Conservation (phyloP, 352 stramenopile species). For the Elongisporangium anandrum region DNA sequence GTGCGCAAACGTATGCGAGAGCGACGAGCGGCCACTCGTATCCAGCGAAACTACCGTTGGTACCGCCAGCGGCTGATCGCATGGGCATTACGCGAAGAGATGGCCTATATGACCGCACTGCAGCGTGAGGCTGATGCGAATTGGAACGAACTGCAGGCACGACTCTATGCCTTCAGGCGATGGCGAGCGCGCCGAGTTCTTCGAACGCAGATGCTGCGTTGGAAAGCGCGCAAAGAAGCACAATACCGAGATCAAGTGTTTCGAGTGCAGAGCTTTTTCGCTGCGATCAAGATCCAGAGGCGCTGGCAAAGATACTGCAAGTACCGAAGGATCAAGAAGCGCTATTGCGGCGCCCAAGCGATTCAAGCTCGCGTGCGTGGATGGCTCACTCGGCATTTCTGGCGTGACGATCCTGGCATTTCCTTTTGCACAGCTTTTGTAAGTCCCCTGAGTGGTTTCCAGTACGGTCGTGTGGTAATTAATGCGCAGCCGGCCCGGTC, state of each 20-base stretch:
- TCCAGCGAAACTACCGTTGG: slow-evolving; percentile 56
- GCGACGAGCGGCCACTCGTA: slow-evolving; percentile 27
- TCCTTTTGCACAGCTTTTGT: slow-evolving; percentile 32
- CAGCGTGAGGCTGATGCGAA: slow-evolving; percentile 44
- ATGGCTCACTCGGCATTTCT: slow-evolving; percentile 63
- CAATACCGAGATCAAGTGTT: slow-evolving; percentile 20
- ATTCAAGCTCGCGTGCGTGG: slow-evolving; percentile 63
- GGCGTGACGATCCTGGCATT: slow-evolving; percentile 53
- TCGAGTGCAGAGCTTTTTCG: slow-evolving; percentile 40
- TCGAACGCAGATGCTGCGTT: slow-evolving; percentile 32
- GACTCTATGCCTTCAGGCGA: slow-evolving; percentile 41
- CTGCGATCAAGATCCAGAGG: slow-evolving; percentile 54
- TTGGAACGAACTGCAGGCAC: slow-evolving; percentile 33
- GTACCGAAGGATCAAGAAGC: slow-evolving; percentile 37
- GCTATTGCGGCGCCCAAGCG: slow-evolving; percentile 35
- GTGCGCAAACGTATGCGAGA: slow-evolving; percentile 26
- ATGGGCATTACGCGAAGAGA: slow-evolving; percentile 53
- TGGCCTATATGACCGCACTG: slow-evolving; percentile 41
- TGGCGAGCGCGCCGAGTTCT: slow-evolving; percentile 46
- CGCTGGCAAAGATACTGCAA: slow-evolving; percentile 46
- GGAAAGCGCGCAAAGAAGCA: slow-evolving; percentile 28
- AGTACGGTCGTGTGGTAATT: slow-evolving; percentile 45
- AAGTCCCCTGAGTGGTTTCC: slow-evolving; percentile 29
- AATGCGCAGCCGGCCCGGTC: slow-evolving; percentile 32
- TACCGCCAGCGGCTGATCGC: slow-evolving; percentile 48